A percentile compares a stretch with the other conserved stretches of the same genome.
Conservation (phyloP, 805 yeast genomes). For the Starmerella vaccinii region DNA sequence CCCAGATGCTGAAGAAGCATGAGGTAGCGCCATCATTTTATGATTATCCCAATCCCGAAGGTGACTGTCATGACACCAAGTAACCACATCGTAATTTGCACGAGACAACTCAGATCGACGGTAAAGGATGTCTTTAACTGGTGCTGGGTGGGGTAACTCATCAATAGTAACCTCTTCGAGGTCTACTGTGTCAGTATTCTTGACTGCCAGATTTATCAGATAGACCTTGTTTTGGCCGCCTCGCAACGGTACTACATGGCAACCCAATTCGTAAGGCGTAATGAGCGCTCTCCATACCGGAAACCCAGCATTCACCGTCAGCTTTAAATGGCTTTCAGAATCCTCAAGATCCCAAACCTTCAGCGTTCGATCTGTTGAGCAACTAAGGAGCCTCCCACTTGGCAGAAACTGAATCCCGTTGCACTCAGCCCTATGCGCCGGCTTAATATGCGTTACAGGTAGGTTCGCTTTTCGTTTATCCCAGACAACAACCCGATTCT, state of each 20-base stretch:
- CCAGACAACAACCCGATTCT: constrained; percentile 73
- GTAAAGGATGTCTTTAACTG: constrained; percentile 85
- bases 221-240: constrained; percentile 67
- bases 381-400: constrained; percentile 56
- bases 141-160: constrained; percentile 73
- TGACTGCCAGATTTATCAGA: constrained; percentile 32
- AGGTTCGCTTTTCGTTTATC: constrained; percentile 72
- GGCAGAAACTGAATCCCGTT: constrained; percentile 81
- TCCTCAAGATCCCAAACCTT: constrained; percentile 53
- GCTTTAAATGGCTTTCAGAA: constrained; percentile 31
- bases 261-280: constrained; percentile 79
- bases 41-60: constrained; percentile 59
- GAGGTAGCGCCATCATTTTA: constrained; percentile 14
- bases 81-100: constrained; percentile 79
- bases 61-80: constrained; percentile 89
- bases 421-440: constrained; percentile 74
- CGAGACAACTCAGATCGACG: constrained; percentile 44
- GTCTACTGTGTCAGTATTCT: constrained; percentile 33
- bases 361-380: constrained; percentile 77
- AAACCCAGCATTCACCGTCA: constrained; percentile 58
- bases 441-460: constrained; percentile 51
- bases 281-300: constrained; percentile 86
- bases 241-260: constrained; percentile 80
- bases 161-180: constrained; percentile 38
- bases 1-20: constrained; percentile 18